Percentiles rank a stretch among this genome's conserved stretches.
These are phyloP conservation scores for Tetrahymena borealis DNA, from an alignment of 73 alveolate genomes.

Conservation along the genomic window DNA sequence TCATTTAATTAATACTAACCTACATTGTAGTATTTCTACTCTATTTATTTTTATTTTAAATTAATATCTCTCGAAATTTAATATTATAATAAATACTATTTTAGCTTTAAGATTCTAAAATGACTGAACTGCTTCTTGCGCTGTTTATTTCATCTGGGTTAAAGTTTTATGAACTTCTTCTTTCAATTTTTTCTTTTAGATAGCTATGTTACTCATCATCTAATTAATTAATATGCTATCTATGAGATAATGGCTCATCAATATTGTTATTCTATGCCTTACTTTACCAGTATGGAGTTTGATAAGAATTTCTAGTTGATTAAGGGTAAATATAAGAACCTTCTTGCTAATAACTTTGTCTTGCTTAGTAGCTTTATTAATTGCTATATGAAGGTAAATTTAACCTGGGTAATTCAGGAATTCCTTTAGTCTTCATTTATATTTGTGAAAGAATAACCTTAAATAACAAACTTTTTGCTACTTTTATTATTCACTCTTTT, in stretches of 20 bases:
- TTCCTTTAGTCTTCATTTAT: not conserved
- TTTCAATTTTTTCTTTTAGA: not conserved
- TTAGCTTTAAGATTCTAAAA: not conserved
- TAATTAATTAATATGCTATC: not conserved
- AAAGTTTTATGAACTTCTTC: not conserved
- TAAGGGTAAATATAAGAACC: not conserved
- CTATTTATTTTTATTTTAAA: not conserved
- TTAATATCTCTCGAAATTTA: not conserved
- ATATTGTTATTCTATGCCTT: not conserved
- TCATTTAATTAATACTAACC: not conserved
- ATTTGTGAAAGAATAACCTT: no score
- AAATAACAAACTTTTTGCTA: no score
- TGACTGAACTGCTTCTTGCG: not conserved
- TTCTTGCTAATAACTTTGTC: not conserved
- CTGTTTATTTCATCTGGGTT: not conserved
- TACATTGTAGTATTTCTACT: not conserved
- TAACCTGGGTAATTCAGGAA: not conserved
- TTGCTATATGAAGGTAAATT: not conserved
- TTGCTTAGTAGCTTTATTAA: not conserved
- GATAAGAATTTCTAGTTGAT: not conserved
- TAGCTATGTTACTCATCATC: not conserved
- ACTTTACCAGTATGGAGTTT: not conserved
- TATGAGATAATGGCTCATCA: not conserved
- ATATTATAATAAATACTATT: not conserved
- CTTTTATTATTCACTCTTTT: no score